Evolutionary conservation across 2,329 filamentous ascomycete genomes (phyloP), one percentile per base, ranked within the genome.

Genomic region (Fusarium pseudoanthophilum): DNA sequence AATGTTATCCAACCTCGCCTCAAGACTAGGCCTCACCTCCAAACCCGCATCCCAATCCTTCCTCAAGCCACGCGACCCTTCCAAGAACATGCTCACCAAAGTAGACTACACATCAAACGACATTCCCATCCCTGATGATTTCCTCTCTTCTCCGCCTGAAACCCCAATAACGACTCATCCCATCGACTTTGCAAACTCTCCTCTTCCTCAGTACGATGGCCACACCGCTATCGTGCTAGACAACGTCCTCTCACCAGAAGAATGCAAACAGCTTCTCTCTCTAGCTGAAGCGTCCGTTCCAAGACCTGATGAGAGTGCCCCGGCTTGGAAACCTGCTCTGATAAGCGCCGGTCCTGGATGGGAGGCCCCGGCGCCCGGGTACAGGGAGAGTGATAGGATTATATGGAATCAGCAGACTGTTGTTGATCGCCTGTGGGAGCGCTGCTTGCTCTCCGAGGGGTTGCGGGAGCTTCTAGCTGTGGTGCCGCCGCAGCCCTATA

Each of bases 301-400:
- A 2, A 61, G 55, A 1, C 28, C 46, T 4, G 62, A 72, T 13
- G 69, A 75, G 7, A 71, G 52, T 3, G 66, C 82, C 76, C 67
- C 73, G 11, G 80, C 84, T 3, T 95, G 93, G 93, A 84, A 86
- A 56, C 88, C 89, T 4, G 93, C 93, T 0, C 86, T 93, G 80
- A 86, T 95, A 64, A 92, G 92, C 78, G 80, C 89, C 30, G 92
- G 92, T 10, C 80, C 80, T 9, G 92, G 92, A 7, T 83, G 79
- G 64, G 91, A 95, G 81, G 81, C 85, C 6, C 80, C 86, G 8
- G 73, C 73, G 2, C 84, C 87, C 3, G 86, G 89, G 14, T 89
- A 89, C 55, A 87, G 93, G 21, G 91, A 93, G 69, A 92, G 92
- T 76, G 92, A 92, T n/a, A 87, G 93, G 7, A 93, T 95, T 72